These are phyloP conservation scores for Vitrella brassicaformis DNA, from an alignment of 73 alveolate genomes.

Conservation along the genomic window DNA sequence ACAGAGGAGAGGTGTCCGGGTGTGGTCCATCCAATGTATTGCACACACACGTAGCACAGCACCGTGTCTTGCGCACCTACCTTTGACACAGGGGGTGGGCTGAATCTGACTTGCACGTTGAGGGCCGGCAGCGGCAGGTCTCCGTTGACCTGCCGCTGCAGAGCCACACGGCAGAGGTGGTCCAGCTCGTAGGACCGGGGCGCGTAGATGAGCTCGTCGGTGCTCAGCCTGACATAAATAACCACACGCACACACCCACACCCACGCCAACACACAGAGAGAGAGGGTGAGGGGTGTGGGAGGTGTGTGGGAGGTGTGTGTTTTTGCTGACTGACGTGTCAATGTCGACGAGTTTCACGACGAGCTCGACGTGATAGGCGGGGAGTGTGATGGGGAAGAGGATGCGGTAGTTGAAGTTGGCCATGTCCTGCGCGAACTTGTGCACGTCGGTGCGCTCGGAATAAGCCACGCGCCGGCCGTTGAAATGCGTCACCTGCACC, in stretches of 20 bases:
- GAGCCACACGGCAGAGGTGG: neutral
- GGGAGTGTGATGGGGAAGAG: neutral
- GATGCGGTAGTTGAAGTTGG: neutral
- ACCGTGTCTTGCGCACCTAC: too few relatives aligned
- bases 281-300: too few relatives aligned
- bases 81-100: too few relatives aligned
- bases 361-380: neutral
- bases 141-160: too few relatives aligned
- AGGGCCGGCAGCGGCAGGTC: too few relatives aligned
- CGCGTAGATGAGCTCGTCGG: neutral
- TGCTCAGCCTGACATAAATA: neutral
- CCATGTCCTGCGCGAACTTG: neutral
- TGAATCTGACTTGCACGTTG: too few relatives aligned
- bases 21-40: too few relatives aligned
- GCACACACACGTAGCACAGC: too few relatives aligned
- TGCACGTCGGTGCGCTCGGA: neutral
- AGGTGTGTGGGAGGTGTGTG: too few relatives aligned
- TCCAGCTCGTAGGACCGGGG: neutral
- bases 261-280: too few relatives aligned
- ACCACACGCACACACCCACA: too few relatives aligned
- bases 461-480: neutral
- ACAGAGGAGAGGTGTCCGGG: too few relatives aligned
- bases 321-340: neutral
- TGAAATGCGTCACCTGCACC: neutral
- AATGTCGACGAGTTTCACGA: neutral